Base-by-base conservation (phyloP, 345 rosid species). In the Conringia planisiliqua region DNA sequence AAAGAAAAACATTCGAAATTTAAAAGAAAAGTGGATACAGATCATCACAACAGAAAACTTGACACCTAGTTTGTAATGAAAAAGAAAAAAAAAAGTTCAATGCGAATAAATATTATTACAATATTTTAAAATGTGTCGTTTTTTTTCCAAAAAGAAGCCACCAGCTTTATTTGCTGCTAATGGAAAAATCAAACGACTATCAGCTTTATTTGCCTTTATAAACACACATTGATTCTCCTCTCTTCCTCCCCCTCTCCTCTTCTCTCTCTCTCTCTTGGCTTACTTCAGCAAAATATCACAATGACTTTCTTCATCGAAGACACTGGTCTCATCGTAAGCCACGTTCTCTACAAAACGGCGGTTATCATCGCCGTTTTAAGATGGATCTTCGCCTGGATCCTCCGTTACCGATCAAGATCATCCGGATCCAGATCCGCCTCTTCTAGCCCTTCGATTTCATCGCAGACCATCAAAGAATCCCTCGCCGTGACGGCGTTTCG, bases 281-380 rank as follows among this genome's bases (percentile, higher is more conserved):
- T 16, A 20, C 33, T 14, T 40, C 35, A 10, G 4, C 57, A 18
- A 32, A 3, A 9, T 11, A 7, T 29, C 70, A 30, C 1, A 16
- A 89, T 88, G 94, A 79, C 86, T 30, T 77, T 84, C 72, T 86
- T 84, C 50, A 80, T 79, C 12, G 93, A 88, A 39, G 89, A 88
- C 50, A 83, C 91, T 7, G 67, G 83, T 58, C 70, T 82, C 48
- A 76, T 86, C 4, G 66, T 83, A 16, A 80, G 83, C 51, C 87
- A 89, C 56, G 14, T 86, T 71, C 81, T 93, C 2, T 89, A 93
- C 95, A 80, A 86, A 72, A 80, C 89, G 8, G 98, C 96, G 2
- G 83, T 87, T 20, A 61, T 83, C 14, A 66, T 90, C 43, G 82
- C 98, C 16, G 73, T 93, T 32, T 26, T 88, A 20, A 78, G 98